Evolutionary conservation across 2,329 filamentous ascomycete species (phyloP), one percentile per base, ranked within the genome.

Genomic region (Aspergillus sojae): DNA sequence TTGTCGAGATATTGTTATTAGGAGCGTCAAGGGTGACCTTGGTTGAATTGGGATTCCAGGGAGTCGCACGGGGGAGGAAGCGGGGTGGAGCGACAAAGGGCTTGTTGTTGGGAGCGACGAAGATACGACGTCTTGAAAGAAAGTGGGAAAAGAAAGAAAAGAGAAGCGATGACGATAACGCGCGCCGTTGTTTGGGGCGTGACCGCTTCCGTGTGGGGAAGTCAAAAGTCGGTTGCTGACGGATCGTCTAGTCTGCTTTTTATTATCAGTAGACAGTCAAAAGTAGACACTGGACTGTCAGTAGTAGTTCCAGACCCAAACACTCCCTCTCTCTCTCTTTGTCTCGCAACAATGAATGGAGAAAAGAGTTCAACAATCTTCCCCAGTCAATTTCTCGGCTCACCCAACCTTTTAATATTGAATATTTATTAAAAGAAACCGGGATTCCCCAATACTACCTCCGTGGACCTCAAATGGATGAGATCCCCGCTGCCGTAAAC

Each of bases 171-270:
- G 65, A 68, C 60, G 64, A 63, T 55, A 56, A 68, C 62, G 58
- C 61, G 61, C 58, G 58, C 58, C 36, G 56, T 41, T 62, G 56
- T 58, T 63, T 58, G 58, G 58, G 50, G 52, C 59, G 66, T 68
- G 66, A 68, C 66, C 66, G 66, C 66, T 67, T 68, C 66, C 64
- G 60, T 66, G 65, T 67, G 65, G 65, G 64, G 65, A 67, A 63
- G 21, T 36, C 5, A 36, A 23, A 36, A 45, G 34, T 60, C 54
- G 36, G 28, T 59, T 52, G 52, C 28, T 64, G 41, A 57, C 21
- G 26, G 46, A 52, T 52, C 46, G n/a, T n/a, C 30, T 11, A 32
- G 30, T 26, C 26, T 28, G 26, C 26, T 28, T 28, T 28, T 28
- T 28, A 28, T 28, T 28, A 28, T 28, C 26, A 28, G 26, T 28